Conservation (phyloP, 1,139 yeast genomes). For the Candida tetrigidarum region DNA sequence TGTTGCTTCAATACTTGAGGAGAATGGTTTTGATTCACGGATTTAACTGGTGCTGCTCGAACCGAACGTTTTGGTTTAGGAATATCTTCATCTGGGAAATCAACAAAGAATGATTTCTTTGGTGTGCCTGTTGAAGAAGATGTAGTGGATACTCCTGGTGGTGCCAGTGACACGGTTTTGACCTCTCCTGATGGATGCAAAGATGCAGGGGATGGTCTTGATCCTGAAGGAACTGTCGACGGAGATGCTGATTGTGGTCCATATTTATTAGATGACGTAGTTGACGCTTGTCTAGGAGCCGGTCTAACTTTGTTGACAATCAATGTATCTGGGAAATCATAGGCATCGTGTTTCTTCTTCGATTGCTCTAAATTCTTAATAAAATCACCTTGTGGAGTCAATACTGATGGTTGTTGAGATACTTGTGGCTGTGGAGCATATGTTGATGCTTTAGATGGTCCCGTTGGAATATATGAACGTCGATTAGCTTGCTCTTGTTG, state of each 20-base stretch:
- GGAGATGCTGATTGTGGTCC: constrained; percentile 25
- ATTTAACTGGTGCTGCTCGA: constrained; percentile 28
- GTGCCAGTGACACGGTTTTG: constrained; percentile 9
- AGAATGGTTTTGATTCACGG: constrained; percentile 18
- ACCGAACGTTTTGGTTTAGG: constrained; percentile 35
- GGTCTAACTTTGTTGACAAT: constrained; percentile 46
- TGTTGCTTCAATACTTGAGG: constrained; percentile 10
- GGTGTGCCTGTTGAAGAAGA: constrained; percentile 16
- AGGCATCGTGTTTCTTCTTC: constrained; percentile 71
- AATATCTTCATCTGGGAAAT: constrained; percentile 43
- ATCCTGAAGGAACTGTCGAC: constrained; percentile 14
- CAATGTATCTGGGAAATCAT: constrained; percentile 75
- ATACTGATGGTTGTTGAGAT: not conserved
- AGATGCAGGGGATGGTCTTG: constrained; percentile 19
- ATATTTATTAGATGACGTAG: constrained; percentile 23
- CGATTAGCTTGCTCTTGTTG: not conserved
- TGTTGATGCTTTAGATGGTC: constrained; percentile 3
- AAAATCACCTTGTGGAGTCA: constrained; percentile 14
- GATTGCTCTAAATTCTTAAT: constrained; percentile 39
- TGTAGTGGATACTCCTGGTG: too few species aligned
- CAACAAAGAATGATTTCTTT: constrained; percentile 57
- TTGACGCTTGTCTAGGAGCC: constrained; percentile 30
- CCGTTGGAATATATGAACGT: constrained; percentile 14
- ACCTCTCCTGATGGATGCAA: constrained; percentile 11
- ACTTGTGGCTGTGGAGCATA: constrained; percentile 10